A percentile compares a stretch with the other conserved stretches of the same genome.
Evolutionary conservation across 208 protist genomes (phyloP).

Genomic region (Acanthamoeba rhysodes): DNA sequence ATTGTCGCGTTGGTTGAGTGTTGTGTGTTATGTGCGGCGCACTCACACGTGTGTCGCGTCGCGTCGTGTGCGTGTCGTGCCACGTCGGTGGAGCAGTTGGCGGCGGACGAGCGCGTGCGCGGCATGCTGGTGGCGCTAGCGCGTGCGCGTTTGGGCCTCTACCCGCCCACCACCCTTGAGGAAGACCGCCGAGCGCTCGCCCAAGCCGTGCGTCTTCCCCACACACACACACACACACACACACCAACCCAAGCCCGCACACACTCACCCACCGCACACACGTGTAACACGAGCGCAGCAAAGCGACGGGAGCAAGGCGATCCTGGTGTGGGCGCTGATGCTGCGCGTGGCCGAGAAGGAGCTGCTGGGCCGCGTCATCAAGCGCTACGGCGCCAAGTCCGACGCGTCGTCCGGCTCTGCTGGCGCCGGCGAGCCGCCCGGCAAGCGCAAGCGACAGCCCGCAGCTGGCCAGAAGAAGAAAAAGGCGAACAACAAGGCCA

Average conservation of each 20-base stretch:
- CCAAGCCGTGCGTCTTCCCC: background rate
- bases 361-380: slow-evolving; percentile 2
- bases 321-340: slow-evolving; percentile 29
- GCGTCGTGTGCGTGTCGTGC: no score
- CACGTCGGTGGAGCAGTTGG: background rate
- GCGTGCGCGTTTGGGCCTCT: background rate
- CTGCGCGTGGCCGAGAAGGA: slow-evolving; percentile 18
- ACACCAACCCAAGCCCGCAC: no score
- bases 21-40: no score
- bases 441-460: background rate
- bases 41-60: background rate
- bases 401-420: background rate
- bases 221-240: no score
- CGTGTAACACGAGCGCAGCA: background rate
- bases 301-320: background rate
- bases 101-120: background rate
- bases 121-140: slow-evolving; percentile 3
- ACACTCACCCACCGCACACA: no score
- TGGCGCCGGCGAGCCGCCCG: no score
- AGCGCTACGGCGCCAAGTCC: background rate
- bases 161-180: slow-evolving; percentile 1
- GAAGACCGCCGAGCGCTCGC: background rate
- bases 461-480: background rate
- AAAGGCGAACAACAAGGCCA: background rate
- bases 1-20: no score